These are phyloP conservation scores for Aspergillus pseudoterreus DNA, from an alignment of 2,329 filamentous ascomycete genomes.

Conservation along the genomic window DNA sequence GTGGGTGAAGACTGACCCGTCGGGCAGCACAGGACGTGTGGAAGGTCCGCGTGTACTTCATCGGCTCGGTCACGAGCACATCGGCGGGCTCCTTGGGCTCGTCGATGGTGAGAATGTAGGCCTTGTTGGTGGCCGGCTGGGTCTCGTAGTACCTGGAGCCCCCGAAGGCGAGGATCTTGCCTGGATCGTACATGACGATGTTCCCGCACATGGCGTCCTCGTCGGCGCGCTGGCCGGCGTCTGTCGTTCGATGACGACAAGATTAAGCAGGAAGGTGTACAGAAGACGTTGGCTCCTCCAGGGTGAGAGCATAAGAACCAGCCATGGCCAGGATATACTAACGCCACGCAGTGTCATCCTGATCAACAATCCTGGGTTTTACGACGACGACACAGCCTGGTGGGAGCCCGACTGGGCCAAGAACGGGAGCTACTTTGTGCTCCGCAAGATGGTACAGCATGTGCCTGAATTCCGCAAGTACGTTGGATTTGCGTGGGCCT, in stretches of 20 bases:
- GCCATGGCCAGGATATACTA: too few species aligned
- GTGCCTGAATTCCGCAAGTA: constrained; percentile 43
- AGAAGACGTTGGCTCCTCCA: constrained; percentile 15
- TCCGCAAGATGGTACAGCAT: constrained; percentile 44
- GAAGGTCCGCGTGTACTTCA: constrained; percentile 41
- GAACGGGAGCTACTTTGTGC: constrained; percentile 45
- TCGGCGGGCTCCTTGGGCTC: not conserved
- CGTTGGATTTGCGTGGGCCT: not conserved
- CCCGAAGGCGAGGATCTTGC: constrained; percentile 4
- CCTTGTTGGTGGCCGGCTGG: not conserved
- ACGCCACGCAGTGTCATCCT: not conserved
- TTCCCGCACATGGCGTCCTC: constrained; percentile 7
- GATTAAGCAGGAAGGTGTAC: not conserved
- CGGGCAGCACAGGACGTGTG: constrained; percentile 46
- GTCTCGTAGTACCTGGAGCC: constrained; percentile 5
- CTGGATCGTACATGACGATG: constrained; percentile 5
- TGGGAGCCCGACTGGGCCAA: constrained; percentile 38
- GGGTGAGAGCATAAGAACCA: constrained; percentile 21
- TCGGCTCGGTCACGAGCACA: constrained; percentile 43
- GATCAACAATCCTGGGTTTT: not conserved
- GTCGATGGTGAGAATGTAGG: constrained; percentile 2
- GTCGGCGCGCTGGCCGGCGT: not conserved
- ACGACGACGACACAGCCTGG: constrained; percentile 23
- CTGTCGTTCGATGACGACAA: constrained; percentile 19
- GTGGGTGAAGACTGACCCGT: constrained; percentile 46